These are phyloP conservation scores for Lentinula guzmanii DNA, from an alignment of 768 basidiomycete species.

Conservation along the genomic window DNA sequence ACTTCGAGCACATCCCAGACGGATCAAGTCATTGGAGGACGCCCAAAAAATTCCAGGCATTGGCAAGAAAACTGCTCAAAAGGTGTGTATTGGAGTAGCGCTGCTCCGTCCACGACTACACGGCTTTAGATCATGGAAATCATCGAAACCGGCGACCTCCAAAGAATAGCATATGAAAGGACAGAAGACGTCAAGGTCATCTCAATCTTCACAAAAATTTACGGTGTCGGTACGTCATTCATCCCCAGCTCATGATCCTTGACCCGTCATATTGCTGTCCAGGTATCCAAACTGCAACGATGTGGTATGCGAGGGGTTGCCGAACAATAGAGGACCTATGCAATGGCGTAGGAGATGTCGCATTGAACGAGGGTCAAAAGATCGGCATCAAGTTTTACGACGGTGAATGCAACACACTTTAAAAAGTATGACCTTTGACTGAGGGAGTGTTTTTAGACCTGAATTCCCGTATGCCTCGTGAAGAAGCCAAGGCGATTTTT, in stretches of 20 bases:
- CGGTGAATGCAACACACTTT: constrained; percentile 31
- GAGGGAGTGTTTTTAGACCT: constrained; percentile 48
- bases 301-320: constrained; percentile 75
- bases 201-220: constrained; percentile 69
- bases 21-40: constrained; percentile 53
- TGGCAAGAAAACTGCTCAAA: constrained; percentile 70
- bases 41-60: constrained; percentile 57
- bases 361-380: constrained; percentile 51
- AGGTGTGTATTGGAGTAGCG: constrained; percentile 31
- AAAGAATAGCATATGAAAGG: constrained; percentile 60
- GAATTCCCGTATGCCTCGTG: constrained; percentile 77
- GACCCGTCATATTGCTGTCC: background rate
- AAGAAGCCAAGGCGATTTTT: constrained; percentile 72
- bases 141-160: constrained; percentile 63
- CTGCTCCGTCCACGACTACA: background rate
- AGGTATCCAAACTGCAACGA: constrained; percentile 62
- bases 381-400: constrained; percentile 69
- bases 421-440: background rate
- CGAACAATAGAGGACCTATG: constrained; percentile 72
- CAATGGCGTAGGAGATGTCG: constrained; percentile 54
- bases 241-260: background rate
- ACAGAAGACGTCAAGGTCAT: constrained; percentile 53
- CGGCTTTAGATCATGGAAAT: constrained; percentile 72
- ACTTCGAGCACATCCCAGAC: constrained; percentile 47
- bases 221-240: constrained; percentile 62